Evolutionary conservation across 208 protist species (phyloP), one percentile per base, ranked within the genome.

Genomic region (Trypanosoma avium): DNA sequence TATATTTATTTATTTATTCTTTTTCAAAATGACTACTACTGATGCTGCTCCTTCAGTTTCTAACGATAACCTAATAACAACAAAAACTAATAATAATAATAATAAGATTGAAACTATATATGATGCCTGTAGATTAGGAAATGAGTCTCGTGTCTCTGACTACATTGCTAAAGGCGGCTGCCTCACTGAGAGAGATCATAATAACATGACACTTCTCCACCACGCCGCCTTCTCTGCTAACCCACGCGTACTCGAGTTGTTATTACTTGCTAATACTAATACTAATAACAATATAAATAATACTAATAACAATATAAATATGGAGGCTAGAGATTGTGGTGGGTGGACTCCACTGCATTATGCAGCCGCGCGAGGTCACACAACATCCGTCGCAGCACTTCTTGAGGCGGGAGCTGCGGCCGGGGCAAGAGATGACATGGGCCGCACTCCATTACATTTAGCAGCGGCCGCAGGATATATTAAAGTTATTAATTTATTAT

Each of bases 301-400:
- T n/a, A n/a, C n/a, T n/a, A n/a, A n/a, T n/a, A n/a, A n/a, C n/a
- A n/a, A n/a, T n/a, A n/a, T 88, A 0, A 70, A 84, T 63, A 43
- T 92, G 17, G 90, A 96, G 40, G 83, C 85, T 8, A 52, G 35
- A 0, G 90, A 96, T 54, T 40, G 13, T 8, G 86, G 82, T 21
- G 90, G 87, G n/a, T 96, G 90, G 88, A 94, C 90, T 2, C 68
- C 87, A 48, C 63, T 96, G 53, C 90, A 96, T 69, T 96, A 93
- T 68, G 87, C 87, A 3, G 81, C 81, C 0, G 90, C 93, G 35
- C 79, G 82, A n/a, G 90, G 90, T 0, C n/a, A n/a, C n/a, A 68
- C 90, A 40, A 40, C 35, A 0, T 75, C 21, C 3, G 58, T 88
- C 8, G 76, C 77, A 0, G 38, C 24, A 21, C 73, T 96, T 0